phyloP scores from a whole-genome alignment of 2,329 filamentous ascomycete species.

The Aaosphaeria arxii region DNA sequence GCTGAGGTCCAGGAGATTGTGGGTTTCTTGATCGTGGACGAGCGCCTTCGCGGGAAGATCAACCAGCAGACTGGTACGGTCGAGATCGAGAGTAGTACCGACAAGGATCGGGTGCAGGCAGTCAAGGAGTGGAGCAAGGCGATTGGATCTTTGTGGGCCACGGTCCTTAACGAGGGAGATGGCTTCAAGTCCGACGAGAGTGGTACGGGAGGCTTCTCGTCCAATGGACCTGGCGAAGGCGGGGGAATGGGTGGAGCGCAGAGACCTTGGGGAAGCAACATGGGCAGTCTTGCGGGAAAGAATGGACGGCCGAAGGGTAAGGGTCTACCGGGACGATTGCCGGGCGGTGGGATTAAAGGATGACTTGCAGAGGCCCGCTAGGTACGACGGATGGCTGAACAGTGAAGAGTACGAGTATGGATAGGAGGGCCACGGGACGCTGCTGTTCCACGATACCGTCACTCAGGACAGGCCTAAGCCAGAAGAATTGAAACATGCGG shows the following conservation, averaged over 20 bases:
- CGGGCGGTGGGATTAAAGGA: conserved; percentile 37
- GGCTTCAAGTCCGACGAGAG: conserved; percentile 58
- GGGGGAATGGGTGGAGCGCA: conserved; percentile 13
- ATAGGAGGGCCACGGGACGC: too few relatives aligned
- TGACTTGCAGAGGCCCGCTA: conserved; percentile 35
- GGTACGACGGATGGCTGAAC: background rate
- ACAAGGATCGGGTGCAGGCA: conserved; percentile 70
- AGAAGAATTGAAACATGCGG: conserved; percentile 36
- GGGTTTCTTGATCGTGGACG: conserved; percentile 89
- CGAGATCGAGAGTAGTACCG: conserved; percentile 70
- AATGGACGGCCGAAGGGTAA: conserved; percentile 36
- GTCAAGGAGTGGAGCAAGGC: conserved; percentile 71
- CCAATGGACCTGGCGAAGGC: conserved; percentile 21
- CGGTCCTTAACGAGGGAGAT: conserved; percentile 75
- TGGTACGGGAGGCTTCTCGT: conserved; percentile 33
- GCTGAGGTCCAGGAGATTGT: conserved; percentile 91
- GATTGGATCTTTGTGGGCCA: conserved; percentile 65
- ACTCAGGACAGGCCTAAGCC: conserved; percentile 9
- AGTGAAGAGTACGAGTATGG: too few relatives aligned
- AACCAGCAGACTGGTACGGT: conserved; percentile 84
- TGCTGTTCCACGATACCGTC: too few relatives aligned
- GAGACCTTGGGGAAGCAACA: conserved; percentile 12
- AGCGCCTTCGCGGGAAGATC: conserved; percentile 81
- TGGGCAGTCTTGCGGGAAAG: conserved; percentile 18
- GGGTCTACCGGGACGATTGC: conserved; percentile 32